Evolutionary conservation across 768 basidiomycete genomes (phyloP).

Genomic region (Leccinellum albellum): DNA sequence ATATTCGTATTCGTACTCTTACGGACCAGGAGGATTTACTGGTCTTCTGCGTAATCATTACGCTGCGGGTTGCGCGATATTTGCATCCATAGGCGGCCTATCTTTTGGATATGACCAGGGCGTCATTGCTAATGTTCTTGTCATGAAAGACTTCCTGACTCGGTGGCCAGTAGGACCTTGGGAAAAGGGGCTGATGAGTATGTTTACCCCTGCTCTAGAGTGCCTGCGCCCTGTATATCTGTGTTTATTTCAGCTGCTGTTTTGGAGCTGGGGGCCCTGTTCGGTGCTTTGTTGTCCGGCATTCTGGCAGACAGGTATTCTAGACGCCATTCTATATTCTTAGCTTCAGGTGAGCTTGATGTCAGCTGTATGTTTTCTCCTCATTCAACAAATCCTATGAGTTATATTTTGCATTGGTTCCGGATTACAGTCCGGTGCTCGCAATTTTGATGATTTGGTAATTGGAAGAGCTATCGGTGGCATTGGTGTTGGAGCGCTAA

Average conservation of each 20-base stretch:
- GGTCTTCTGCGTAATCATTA: conserved; percentile 66
- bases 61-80: conserved; percentile 62
- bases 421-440: conserved; percentile 60
- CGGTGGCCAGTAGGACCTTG: conserved; percentile 70
- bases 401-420: conserved; percentile 74
- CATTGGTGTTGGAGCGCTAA: conserved; percentile 73
- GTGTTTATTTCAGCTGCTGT: conserved; percentile 53
- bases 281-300: conserved; percentile 68
- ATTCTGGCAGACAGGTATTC: conserved; percentile 67
- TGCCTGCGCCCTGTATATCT: background rate
- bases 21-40: conserved; percentile 65
- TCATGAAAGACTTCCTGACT: conserved; percentile 70
- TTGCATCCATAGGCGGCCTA: conserved; percentile 73
- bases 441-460: conserved; percentile 52
- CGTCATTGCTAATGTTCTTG: conserved; percentile 81
- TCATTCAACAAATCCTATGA: conserved; percentile 22
- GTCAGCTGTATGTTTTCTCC: background rate
- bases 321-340: conserved; percentile 61
- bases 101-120: conserved; percentile 85
- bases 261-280: conserved; percentile 72
- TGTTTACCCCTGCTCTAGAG: conserved; percentile 19
- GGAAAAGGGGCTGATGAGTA: conserved; percentile 78
- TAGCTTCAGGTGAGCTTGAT: conserved; percentile 55
- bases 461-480: conserved; percentile 75
- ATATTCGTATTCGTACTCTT: conserved; percentile 66